Base-by-base conservation (phyloP, 352 stramenopile genomes). In the Phytophthora niederhauseri region DNA sequence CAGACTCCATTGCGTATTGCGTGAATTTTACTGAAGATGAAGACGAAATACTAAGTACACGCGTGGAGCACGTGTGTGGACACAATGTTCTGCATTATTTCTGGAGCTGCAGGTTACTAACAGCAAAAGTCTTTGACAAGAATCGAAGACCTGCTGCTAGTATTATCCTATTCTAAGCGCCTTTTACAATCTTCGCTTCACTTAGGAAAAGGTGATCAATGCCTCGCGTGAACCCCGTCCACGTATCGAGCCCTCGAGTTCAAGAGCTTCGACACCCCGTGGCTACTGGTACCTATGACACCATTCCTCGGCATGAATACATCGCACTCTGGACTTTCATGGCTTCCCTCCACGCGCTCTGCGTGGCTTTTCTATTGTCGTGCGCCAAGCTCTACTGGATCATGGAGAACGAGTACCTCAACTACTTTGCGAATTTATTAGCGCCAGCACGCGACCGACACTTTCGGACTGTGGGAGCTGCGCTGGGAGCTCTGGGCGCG, bases 391-490 rank as follows among this genome's bases (percentile, higher is more conserved):
- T 78, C 1, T 69, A 82, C 54, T 72, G 67, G 59, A 57, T 74
- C 17, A 63, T 80, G 45, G 64, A 73, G 31, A 65, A 72, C n/a
- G 17, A 72, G 17, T 80, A 70, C 51, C 69, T 82, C 63, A 50
- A 45, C 28, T 84, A 82, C 56, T 82, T 82, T 57, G 66, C 66
- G 3, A 38, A 4, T 31, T 84, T 31, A 26, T 57, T 82, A 26
- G 59, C 58, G 0, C 62, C 71, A n/a, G 50, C 3, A 19, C 19
- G 22, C 0, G 20, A 62, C 4, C 28, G 54, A 3, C 59, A 68
- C 20, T 76, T 78, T 51, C 64, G 75, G 11, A 11, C 20, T 5
- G 62, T 73, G 6, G 66, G 70, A 0, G 41, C 50, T 12, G 26
- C 28, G 5, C 60, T 76, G 7, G 54, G 58, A 9, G 11, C 61